Evolutionary conservation across 192 early-diverging fungal species (phyloP), one percentile per base, ranked within the genome.

Genomic region (Umbelopsis vinacea): DNA sequence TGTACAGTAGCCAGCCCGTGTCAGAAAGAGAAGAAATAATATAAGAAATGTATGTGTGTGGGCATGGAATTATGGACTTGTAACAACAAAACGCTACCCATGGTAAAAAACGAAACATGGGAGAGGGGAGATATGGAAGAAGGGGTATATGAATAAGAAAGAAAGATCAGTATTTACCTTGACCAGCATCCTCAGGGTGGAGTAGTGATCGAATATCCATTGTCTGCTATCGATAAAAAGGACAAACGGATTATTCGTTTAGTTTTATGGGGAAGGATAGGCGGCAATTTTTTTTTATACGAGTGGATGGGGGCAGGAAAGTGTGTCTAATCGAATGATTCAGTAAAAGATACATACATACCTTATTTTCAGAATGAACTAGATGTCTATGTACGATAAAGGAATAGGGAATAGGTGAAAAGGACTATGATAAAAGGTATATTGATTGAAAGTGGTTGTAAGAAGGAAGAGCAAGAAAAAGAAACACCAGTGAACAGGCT

Each of bases 131-230:
- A 43, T 43, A 43, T 43, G 11, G 40, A 43, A 50, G n/a, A n/a
- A 6, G 48, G 48, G n/a, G 48, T 17, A 17, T 50, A 50, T 6
- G 48, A 21, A 46, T 3, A 46, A 17, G 17, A 46, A 46, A 14
- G 47, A 15, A 50, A 50, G 48, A 50, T 21, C 48, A 50, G n/a
- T n/a, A 50, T 50, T 63, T 63, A 63, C 57, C 57, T 63, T 63
- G 26, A 26, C 57, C 33, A 63, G 14, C 33, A 63, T 63, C 57
- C 57, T 63, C 57, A 17, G 57, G 57, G n/a, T 63, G 57, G 35
- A 63, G 57, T 35, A 63, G 26, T 37, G 57, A 63, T 29, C 57
- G 57, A n/a, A 63, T 63, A 63, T 63, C 57, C 57, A 63, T 63
- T 12, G 57, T 63, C 26, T 63, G 17, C 12, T 6, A 63, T 37